These are phyloP conservation scores for Takakia lepidozioides DNA, from an alignment of 225 moss, liverwort and hornwort genomes.

Conservation along the genomic window DNA sequence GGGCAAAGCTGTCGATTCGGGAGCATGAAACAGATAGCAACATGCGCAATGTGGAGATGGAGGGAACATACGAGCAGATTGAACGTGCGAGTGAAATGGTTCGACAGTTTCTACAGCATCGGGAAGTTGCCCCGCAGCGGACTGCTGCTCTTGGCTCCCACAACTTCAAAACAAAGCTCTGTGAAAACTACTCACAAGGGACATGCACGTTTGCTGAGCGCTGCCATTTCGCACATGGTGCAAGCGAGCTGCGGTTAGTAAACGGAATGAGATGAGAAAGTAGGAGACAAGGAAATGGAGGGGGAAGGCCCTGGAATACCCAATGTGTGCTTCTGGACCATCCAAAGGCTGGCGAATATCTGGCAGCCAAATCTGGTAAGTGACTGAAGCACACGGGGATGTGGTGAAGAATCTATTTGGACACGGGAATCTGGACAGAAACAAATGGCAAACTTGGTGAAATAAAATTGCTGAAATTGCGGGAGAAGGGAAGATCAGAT, in stretches of 20 bases:
- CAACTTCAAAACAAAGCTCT: constrained; percentile 90
- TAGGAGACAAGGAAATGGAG: too few species aligned
- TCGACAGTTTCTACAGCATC: constrained; percentile 67
- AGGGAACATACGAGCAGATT: constrained; percentile 83
- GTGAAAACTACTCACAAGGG: constrained; percentile 79
- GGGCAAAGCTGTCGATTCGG: constrained; percentile 80
- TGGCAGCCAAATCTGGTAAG: too few species aligned
- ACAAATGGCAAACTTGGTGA: too few species aligned
- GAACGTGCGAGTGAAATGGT: constrained; percentile 91
- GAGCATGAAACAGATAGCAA: constrained; percentile 81
- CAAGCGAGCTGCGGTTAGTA: constrained; percentile 50
- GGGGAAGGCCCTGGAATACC: too few species aligned
- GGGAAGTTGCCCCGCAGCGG: constrained; percentile 61
- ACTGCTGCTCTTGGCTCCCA: constrained; percentile 49
- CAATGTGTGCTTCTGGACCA: too few species aligned
- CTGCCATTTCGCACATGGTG: constrained; percentile 89
- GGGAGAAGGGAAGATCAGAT: too few species aligned
- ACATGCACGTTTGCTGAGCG: constrained; percentile 88
- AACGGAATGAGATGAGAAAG: constrained; percentile 13
- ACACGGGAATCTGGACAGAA: too few species aligned
- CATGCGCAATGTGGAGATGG: constrained; percentile 98
- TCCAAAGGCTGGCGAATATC: too few species aligned
- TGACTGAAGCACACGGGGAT: too few species aligned
- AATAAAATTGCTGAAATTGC: too few species aligned
- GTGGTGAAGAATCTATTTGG: too few species aligned